Evolutionary conservation across 2,329 filamentous ascomycete genomes (phyloP), one percentile per base, ranked within the genome.

Genomic region (Aureobasidium leucospermi): DNA sequence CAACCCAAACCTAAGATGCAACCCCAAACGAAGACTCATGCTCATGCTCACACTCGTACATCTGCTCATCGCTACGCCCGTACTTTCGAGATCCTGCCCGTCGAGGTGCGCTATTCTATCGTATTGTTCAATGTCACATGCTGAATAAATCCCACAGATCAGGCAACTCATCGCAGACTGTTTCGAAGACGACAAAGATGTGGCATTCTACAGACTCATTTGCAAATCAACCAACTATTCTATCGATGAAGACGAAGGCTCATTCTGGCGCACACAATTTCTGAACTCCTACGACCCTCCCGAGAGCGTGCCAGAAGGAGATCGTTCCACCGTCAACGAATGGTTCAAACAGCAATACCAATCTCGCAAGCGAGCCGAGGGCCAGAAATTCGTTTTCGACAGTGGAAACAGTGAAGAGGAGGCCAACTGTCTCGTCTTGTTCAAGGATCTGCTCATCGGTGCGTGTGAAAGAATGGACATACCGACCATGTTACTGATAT

Each of bases 221-320:
- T 81, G 79, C 68, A 67, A 65, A 7, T 64, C 63, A 3, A 74
- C 75, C 0, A 66, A 70, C 36, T 58, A 70, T 62, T 72, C 76
- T 6, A 67, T 81, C 57, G 70, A 76, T 32, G 71, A 68, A 5
- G 71, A 75, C 43, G 64, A 70, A 9, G 59, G 64, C 28, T 75
- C 73, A 6, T 77, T 81, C 65, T 83, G 80, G 80, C 74, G 76
- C 38, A 63, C 66, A 39, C 72, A 69, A 16, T 82, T 79, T 63
- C 65, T 70, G 13, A 59, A 68, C 23, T 68, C 60, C 29, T 83
- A 75, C 63, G 79, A 80, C 34, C 60, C 64, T 23, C 38, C 46
- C 32, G n/a, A 51, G 62, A 7, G 61, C 4, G 38, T 61, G 0
- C 61, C 42, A 6, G 8, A 29, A 36, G 38, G 34, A 10, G 41